Evolutionary conservation across 805 yeast species (phyloP).

Genomic region (Candida vaughaniae): DNA sequence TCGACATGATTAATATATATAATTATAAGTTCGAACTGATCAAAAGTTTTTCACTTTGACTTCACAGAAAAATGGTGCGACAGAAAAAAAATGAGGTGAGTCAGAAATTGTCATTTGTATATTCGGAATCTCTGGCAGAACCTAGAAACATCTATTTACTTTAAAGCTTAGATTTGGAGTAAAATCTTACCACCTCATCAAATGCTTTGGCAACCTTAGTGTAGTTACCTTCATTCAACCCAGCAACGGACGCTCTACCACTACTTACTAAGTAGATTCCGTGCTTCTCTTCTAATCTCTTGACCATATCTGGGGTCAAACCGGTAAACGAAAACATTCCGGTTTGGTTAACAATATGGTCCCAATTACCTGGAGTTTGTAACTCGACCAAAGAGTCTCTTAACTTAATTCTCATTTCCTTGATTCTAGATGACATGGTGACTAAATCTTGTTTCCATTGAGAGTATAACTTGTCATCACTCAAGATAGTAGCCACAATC

Average conservation of each 20-base stretch:
- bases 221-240: conserved; percentile 78
- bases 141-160: too few species aligned
- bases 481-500: conserved; percentile 74
- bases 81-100: too few species aligned
- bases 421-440: conserved; percentile 85
- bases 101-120: too few species aligned
- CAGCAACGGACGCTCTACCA: conserved; percentile 94
- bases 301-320: conserved; percentile 70
- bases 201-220: conserved; percentile 76
- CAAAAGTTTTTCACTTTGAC: too few species aligned
- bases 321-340: conserved; percentile 99
- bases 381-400: conserved; percentile 59
- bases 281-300: conserved; percentile 69
- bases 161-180: conserved; percentile 23
- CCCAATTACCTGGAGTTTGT: conserved; percentile 87
- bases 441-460: conserved; percentile 86
- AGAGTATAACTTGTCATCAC: conserved; percentile 58
- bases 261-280: conserved; percentile 78
- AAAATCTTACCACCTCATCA: conserved; percentile 65
- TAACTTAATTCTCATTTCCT: conserved; percentile 70
- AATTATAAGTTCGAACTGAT: too few species aligned
- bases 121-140: too few species aligned
- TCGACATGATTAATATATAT: conserved; percentile 40
- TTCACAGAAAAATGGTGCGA: too few species aligned
- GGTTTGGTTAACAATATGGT: conserved; percentile 82